Evolutionary conservation across 176 grass and related monocot genomes (phyloP).

Genomic region (Zea mays): DNA sequence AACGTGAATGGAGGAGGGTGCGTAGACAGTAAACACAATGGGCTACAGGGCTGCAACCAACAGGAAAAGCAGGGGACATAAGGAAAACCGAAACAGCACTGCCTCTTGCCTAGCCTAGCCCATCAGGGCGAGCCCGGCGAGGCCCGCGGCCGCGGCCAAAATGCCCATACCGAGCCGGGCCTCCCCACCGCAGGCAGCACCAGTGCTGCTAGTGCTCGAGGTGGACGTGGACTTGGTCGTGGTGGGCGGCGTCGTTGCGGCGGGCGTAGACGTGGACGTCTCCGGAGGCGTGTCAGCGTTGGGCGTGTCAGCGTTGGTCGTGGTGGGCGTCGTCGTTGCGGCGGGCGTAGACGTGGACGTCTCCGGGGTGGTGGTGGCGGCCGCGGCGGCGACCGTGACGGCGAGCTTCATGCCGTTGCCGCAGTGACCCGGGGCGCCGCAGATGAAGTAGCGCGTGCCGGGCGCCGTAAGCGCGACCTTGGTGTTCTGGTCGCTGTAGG

Average conservation of each 20-base stretch:
- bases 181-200: slow-evolving; percentile 18
- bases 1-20: background rate
- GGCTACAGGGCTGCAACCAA: background rate
- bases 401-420: slow-evolving; percentile 84
- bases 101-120: slow-evolving; percentile 69
- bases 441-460: slow-evolving; percentile 94
- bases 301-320: slow-evolving; percentile 31
- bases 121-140: slow-evolving; percentile 52
- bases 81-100: slow-evolving; percentile 28
- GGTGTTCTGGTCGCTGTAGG: slow-evolving; percentile 84
- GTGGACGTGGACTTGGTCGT: slow-evolving; percentile 22
- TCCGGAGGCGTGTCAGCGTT: slow-evolving; percentile 21
- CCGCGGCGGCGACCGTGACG: slow-evolving; percentile 49
- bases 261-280: background rate
- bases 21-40: background rate
- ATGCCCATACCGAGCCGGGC: slow-evolving; percentile 21
- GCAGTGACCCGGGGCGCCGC: slow-evolving; percentile 68
- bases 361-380: slow-evolving; percentile 1
- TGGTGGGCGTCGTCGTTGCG: slow-evolving; percentile 20
- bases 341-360: slow-evolving; percentile 5
- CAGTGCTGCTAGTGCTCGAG: slow-evolving; percentile 13
- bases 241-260: slow-evolving; percentile 24
- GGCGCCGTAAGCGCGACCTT: slow-evolving; percentile 70
- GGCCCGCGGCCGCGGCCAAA: slow-evolving; percentile 26
- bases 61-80: background rate